Percentiles rank a stretch among this genome's conserved stretches.
Conservation (phyloP, 805 yeast species). For the Saccharomycopsis fodiens region DNA sequence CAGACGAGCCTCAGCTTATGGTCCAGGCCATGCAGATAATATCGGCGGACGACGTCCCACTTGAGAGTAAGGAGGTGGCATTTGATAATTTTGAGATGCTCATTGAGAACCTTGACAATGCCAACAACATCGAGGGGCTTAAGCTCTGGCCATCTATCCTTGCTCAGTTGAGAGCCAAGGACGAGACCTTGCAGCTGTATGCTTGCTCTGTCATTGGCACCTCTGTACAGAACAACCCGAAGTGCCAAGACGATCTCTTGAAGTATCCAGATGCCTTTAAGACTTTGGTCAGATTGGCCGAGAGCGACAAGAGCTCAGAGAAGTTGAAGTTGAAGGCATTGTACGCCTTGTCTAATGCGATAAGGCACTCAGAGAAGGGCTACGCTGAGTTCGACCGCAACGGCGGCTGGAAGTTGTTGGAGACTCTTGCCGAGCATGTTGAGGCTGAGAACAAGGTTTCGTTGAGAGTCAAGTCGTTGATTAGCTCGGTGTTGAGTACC, state of each 20-base stretch:
- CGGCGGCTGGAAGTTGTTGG: conserved; percentile 57
- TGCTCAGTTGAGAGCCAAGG: conserved; percentile 39
- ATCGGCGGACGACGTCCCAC: conserved; percentile 45
- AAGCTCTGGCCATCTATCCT: conserved; percentile 72
- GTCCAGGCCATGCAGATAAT: conserved; percentile 61
- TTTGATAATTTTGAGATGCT: conserved; percentile 90
- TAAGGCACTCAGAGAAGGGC: conserved; percentile 60
- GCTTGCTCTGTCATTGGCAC: conserved; percentile 78
- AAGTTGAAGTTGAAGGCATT: conserved; percentile 47
- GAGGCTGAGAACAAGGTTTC: conserved; percentile 17
- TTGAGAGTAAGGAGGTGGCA: conserved; percentile 64
- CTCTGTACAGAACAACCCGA: conserved; percentile 86
- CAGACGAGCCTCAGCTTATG: conserved; percentile 89
- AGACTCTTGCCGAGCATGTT: conserved; percentile 23
- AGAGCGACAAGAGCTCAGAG: conserved; percentile 26
- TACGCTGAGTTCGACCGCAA: conserved; percentile 45
- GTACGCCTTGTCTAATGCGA: conserved; percentile 67
- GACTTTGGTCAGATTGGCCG: conserved; percentile 38
- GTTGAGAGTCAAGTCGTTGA: conserved; percentile 47
- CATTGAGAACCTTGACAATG: conserved; percentile 89
- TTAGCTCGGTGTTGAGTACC: conserved; percentile 53
- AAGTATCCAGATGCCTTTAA: conserved; percentile 41
- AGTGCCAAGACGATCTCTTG: conserved; percentile 60
- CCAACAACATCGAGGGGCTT: conserved; percentile 81
- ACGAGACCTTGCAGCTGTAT: conserved; percentile 40